These are phyloP conservation scores for Aureobasidium sp. DNA, from an alignment of 2,329 filamentous ascomycete genomes.

Conservation along the genomic window DNA sequence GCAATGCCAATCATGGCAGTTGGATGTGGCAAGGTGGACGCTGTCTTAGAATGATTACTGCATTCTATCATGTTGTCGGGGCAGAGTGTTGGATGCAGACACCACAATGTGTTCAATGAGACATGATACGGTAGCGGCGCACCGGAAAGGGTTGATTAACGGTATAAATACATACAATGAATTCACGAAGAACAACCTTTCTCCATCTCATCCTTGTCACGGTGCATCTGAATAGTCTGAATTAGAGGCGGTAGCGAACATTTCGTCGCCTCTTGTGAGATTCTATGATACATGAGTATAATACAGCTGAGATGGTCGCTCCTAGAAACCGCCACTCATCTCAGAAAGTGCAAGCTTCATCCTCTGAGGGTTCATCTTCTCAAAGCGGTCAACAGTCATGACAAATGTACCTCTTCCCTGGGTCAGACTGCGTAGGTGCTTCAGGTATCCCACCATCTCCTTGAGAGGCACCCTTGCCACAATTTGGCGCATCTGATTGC, in stretches of 20 bases:
- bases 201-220: background rate
- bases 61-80: background rate
- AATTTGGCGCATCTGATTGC: conserved; percentile 49
- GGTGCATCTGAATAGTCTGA: background rate
- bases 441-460: conserved; percentile 94
- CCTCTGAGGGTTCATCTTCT: conserved; percentile 56
- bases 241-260: background rate
- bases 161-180: background rate
- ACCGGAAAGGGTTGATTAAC: background rate
- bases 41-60: background rate
- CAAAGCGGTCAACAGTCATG: conserved; percentile 66
- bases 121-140: background rate
- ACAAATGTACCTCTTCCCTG: conserved; percentile 74
- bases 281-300: background rate
- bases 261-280: background rate
- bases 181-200: background rate
- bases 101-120: background rate
- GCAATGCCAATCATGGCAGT: background rate
- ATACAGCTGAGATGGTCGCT: background rate
- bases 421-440: conserved; percentile 80
- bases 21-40: background rate
- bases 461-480: conserved; percentile 84
- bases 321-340: conserved; percentile 25
- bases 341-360: conserved; percentile 48
- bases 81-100: background rate